Percentiles rank a stretch among this genome's conserved stretches.
Evolutionary conservation across 139 green algal genomes (phyloP).

Genomic region (Chlorella sp.): DNA sequence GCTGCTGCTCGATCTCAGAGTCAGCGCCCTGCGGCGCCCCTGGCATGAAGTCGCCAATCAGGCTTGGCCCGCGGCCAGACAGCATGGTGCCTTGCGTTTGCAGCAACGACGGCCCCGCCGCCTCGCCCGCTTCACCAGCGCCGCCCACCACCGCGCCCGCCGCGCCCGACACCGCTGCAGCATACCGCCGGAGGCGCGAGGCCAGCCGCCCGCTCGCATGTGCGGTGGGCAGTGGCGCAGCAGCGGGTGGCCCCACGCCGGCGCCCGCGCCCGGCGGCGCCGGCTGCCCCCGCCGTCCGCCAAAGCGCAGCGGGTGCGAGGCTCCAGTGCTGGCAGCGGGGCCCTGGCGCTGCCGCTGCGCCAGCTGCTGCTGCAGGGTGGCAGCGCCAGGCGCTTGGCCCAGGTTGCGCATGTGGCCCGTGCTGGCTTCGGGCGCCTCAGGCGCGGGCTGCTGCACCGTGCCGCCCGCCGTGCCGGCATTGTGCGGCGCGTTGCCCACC

Average conservation of each 20-base stretch:
- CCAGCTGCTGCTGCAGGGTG: slow-evolving; percentile 6
- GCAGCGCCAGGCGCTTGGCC: not conserved
- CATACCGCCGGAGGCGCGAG: slow-evolving; percentile 10
- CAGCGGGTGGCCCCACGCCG: slow-evolving; percentile 3
- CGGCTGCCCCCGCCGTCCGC: not conserved
- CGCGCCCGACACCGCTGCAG: not conserved
- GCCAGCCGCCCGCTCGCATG: slow-evolving; percentile 4
- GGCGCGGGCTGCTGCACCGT: not conserved
- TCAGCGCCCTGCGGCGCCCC: not conserved
- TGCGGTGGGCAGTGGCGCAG: slow-evolving; percentile 1
- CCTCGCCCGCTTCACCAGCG: not conserved
- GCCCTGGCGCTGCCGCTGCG: slow-evolving; percentile 5
- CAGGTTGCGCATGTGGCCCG: slow-evolving; percentile 7
- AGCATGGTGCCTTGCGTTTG: slow-evolving; percentile 17
- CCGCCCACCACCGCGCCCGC: too few species aligned
- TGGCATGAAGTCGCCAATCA: slow-evolving; percentile 17
- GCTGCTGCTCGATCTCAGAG: not conserved
- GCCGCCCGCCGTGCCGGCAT: not conserved
- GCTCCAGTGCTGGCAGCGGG: slow-evolving; percentile 28
- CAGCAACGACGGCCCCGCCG: not conserved
- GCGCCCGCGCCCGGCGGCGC: not conserved
- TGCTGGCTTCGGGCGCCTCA: slow-evolving; percentile 20
- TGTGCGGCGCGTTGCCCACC: slow-evolving; percentile 12
- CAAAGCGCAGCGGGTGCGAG: not conserved
- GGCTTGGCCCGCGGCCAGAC: slow-evolving; percentile 4